Percentiles rank a stretch among this genome's conserved stretches.
These are phyloP conservation scores for Haplosporangium sp. DNA, from an alignment of 371 early-diverging fungal genomes.

Conservation along the genomic window DNA sequence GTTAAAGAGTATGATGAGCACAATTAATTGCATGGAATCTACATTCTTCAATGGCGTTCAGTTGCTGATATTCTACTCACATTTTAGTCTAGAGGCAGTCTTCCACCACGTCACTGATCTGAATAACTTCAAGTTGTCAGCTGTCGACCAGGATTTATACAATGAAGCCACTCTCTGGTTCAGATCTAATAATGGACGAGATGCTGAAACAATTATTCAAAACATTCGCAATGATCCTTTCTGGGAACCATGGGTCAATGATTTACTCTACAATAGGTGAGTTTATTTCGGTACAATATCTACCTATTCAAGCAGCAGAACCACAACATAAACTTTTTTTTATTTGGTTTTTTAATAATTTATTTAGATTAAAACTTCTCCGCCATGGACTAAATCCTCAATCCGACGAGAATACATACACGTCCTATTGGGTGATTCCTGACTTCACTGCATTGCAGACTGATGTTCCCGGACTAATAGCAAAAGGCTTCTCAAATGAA, in stretches of 20 bases:
- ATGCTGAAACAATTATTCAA: conserved; percentile 12
- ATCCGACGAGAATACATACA: conserved; percentile 5
- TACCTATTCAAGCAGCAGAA: not conserved
- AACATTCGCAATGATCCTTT: conserved; percentile 16
- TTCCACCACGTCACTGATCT: conserved; percentile 10
- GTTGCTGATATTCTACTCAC: not conserved
- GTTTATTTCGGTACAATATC: not conserved
- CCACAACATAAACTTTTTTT: not conserved
- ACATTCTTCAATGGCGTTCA: not conserved
- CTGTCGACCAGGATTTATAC: conserved; percentile 17
- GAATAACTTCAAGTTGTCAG: conserved; percentile 19
- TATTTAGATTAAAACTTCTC: not conserved
- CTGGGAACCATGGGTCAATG: conserved; percentile 19
- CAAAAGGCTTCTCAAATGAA: conserved; percentile 13
- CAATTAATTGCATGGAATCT: not conserved
- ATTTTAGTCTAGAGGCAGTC: conserved; percentile 20
- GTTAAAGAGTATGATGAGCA: conserved; percentile 10
- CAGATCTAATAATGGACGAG: conserved; percentile 14
- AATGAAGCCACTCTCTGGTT: conserved; percentile 14
- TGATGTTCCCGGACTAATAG: conserved; percentile 16
- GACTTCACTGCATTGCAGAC: conserved; percentile 24
- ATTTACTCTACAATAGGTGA: conserved; percentile 21
- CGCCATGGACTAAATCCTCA: not conserved
- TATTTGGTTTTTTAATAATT: not conserved
- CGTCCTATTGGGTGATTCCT: conserved; percentile 14